A percentile compares a stretch with the other conserved stretches of the same genome.
phyloP scores from a whole-genome alignment of 2,329 filamentous ascomycete genomes.

The Xylariaceae sp. region DNA sequence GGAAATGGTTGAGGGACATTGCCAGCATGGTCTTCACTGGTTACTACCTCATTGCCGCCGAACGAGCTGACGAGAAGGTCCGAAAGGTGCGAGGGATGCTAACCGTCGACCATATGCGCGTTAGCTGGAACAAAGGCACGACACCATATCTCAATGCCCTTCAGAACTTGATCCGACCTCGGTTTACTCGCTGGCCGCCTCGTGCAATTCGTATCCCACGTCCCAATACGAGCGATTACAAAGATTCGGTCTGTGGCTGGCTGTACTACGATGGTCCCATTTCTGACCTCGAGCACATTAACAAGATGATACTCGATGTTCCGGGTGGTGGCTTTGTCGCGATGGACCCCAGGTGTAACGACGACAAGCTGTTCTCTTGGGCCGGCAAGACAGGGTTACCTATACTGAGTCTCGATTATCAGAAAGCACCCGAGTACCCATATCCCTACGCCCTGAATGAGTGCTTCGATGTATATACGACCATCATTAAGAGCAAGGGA shows the following conservation, averaged over 20 bases:
- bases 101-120: conserved; percentile 85
- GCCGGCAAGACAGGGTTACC: conserved; percentile 85
- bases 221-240: conserved; percentile 76
- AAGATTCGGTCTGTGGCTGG: conserved; percentile 80
- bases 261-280: conserved; percentile 91
- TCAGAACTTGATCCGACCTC: conserved; percentile 70
- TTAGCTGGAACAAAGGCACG: conserved; percentile 93
- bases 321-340: conserved; percentile 95
- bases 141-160: conserved; percentile 79
- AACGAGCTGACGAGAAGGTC: conserved; percentile 95
- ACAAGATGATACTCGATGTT: conserved; percentile 79
- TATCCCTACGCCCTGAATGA: conserved; percentile 86
- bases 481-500: conserved; percentile 68
- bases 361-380: conserved; percentile 93
- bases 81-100: conserved; percentile 81
- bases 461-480: conserved; percentile 81
- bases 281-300: conserved; percentile 71
- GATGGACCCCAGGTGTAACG: conserved; percentile 91
- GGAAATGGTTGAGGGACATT: conserved; percentile 77
- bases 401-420: conserved; percentile 86
- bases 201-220: conserved; percentile 80
- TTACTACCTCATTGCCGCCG: conserved; percentile 90
- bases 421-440: conserved; percentile 79
- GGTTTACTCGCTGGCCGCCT: conserved; percentile 77
- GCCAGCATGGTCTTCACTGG: conserved; percentile 79